A percentile compares a stretch with the other conserved stretches of the same genome.
Evolutionary conservation across 495 filamentous ascomycete genomes (phyloP).

Genomic region (Penicillium cataractarum): DNA sequence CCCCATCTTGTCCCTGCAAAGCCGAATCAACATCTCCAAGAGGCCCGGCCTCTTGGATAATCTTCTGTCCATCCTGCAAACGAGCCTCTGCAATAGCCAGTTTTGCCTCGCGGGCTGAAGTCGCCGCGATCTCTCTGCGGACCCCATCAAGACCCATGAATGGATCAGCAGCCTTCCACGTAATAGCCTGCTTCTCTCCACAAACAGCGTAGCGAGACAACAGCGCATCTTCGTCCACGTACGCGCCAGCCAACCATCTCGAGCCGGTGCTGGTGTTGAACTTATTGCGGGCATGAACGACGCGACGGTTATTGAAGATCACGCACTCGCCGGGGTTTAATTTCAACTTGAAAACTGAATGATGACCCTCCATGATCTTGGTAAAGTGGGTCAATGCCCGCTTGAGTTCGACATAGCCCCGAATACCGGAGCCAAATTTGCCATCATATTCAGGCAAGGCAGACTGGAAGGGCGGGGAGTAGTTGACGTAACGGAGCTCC

Average conservation of each 20-base stretch:
- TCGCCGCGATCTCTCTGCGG: background rate
- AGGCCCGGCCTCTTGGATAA: background rate
- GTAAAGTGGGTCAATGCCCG: conserved; percentile 43
- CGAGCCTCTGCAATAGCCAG: conserved; percentile 1
- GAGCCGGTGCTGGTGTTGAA: conserved; percentile 63
- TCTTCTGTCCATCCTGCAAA: background rate
- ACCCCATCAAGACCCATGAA: background rate
- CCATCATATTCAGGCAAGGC: conserved; percentile 35
- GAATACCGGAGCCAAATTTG: background rate
- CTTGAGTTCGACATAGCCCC: background rate
- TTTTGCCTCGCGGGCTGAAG: background rate
- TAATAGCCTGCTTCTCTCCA: conserved; percentile 9
- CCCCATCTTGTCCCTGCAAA: background rate
- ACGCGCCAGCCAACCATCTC: conserved; percentile 84
- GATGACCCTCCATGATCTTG: conserved; percentile 44
- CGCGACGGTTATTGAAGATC: conserved; percentile 80
- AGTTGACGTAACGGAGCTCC: conserved; percentile 56
- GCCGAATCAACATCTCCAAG: background rate
- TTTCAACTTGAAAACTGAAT: conserved; percentile 66
- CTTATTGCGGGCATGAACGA: conserved; percentile 74
- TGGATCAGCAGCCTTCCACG: conserved; percentile 20
- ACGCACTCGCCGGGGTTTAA: conserved; percentile 79
- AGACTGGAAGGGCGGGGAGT: conserved; percentile 72
- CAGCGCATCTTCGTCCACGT: conserved; percentile 74
- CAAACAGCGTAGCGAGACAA: conserved; percentile 53